A percentile compares a stretch with the other conserved stretches of the same genome.
These are phyloP conservation scores for Cyberlindnera xylosilytica DNA, from an alignment of 805 yeast species.

Conservation along the genomic window DNA sequence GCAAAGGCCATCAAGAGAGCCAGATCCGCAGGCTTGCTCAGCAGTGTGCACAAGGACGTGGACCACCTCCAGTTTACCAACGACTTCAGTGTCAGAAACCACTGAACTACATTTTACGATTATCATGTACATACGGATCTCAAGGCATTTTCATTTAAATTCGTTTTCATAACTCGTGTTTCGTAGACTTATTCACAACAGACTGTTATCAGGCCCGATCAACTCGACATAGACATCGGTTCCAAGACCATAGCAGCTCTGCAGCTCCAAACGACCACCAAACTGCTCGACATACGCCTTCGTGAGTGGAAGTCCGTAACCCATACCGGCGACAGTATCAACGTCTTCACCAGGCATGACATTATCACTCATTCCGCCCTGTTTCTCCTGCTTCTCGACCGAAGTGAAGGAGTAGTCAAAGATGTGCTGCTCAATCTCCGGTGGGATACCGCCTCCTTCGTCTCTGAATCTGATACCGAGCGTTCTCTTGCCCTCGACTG, in stretches of 20 bases:
- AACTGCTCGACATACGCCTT: conserved; percentile 70
- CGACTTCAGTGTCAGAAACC: conserved; percentile 5
- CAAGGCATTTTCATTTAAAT: not conserved
- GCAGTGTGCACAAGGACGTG: conserved; percentile 66
- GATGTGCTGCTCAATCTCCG: conserved; percentile 59
- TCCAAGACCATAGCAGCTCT: conserved; percentile 74
- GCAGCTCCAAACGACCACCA: conserved; percentile 66
- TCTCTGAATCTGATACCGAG: conserved; percentile 79
- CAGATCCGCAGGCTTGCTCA: conserved; percentile 74
- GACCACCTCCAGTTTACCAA: conserved; percentile 16
- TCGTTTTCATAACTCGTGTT: not conserved
- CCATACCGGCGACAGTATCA: conserved; percentile 84
- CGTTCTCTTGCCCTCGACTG: conserved; percentile 23
- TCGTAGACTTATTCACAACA: conserved; percentile 7
- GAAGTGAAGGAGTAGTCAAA: conserved; percentile 89
- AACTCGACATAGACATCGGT: conserved; percentile 68
- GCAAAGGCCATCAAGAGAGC: conserved; percentile 79
- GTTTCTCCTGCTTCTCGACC: conserved; percentile 54
- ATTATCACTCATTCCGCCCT: conserved; percentile 47
- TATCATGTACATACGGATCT: conserved; percentile 10
- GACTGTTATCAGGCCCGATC: conserved; percentile 27
- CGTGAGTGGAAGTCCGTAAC: conserved; percentile 89
- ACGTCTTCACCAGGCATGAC: conserved; percentile 72
- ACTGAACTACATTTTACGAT: not conserved
- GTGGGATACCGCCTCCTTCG: conserved; percentile 84